A percentile compares a stretch with the other conserved stretches of the same genome.
phyloP scores from a whole-genome alignment of 148 eudicot species.

The Heliosperma pusillum region DNA sequence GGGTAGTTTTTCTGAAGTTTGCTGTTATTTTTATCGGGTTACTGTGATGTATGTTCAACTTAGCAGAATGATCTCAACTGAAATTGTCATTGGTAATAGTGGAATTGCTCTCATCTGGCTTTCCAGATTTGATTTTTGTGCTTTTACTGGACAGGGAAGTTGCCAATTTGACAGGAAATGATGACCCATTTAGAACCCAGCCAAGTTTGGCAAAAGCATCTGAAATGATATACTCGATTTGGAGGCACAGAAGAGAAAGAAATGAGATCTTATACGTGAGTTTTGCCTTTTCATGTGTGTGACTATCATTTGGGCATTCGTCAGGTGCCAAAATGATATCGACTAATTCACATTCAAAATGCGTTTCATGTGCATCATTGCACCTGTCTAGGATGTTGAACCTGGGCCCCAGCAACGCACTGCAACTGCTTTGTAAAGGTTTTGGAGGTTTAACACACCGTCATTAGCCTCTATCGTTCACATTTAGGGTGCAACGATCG shows the following conservation, averaged over 20 bases:
- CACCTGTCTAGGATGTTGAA: not conserved
- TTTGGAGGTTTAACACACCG: not conserved
- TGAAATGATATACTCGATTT: not conserved
- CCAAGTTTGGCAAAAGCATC: not conserved
- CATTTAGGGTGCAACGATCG: too few relatives aligned
- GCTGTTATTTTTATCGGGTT: not conserved
- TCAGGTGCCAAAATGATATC: not conserved
- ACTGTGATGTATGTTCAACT: slow-evolving; percentile 7
- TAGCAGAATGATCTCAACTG: not conserved
- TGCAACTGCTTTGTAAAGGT: not conserved
- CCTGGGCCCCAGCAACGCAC: not conserved
- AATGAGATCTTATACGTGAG: not conserved
- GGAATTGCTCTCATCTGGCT: not conserved
- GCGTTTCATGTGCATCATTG: not conserved
- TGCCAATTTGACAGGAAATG: slow-evolving; percentile 4
- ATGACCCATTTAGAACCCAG: not conserved
- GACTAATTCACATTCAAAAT: not conserved
- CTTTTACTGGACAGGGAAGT: slow-evolving; percentile 10
- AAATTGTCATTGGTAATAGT: not conserved
- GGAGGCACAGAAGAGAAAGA: slow-evolving; percentile 14
- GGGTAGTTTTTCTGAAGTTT: not conserved
- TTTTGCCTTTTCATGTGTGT: slow-evolving; percentile 10
- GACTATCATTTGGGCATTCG: slow-evolving; percentile 1
- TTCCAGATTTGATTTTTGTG: slow-evolving; percentile 9
- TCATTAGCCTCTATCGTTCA: too few relatives aligned